These are phyloP conservation scores for Lentinus polychrous DNA, from an alignment of 1,284 basidiomycete species.

Conservation along the genomic window DNA sequence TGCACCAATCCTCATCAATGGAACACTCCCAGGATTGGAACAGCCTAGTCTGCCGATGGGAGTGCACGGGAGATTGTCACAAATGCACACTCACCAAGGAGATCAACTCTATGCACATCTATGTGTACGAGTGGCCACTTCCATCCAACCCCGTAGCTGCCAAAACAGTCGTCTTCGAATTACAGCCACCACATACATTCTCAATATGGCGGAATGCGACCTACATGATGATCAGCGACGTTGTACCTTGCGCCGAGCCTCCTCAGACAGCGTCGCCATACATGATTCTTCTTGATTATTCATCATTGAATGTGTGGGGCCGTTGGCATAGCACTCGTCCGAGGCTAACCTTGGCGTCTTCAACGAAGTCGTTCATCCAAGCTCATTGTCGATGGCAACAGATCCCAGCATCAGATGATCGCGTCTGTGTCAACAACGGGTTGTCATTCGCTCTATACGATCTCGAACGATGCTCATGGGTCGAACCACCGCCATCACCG, in stretches of 20 bases:
- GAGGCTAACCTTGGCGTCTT: background rate
- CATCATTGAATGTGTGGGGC: background rate
- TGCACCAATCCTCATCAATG: background rate
- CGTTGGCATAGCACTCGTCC: background rate
- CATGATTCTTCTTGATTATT: background rate
- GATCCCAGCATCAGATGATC: background rate
- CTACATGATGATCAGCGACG: slow-evolving; percentile 28
- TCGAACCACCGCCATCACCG: background rate
- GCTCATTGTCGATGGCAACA: background rate
- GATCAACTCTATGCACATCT: slow-evolving; percentile 24
- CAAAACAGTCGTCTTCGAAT: slow-evolving; percentile 36
- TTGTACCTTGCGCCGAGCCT: slow-evolving; percentile 27
- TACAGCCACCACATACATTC: slow-evolving; percentile 33
- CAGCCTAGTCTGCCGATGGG: too few species aligned
- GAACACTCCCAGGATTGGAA: background rate
- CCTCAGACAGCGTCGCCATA: slow-evolving; percentile 16
- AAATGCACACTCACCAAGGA: too few species aligned
- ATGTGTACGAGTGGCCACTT: slow-evolving; percentile 44
- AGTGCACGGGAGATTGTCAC: too few species aligned
- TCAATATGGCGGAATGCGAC: slow-evolving; percentile 38
- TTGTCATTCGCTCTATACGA: background rate
- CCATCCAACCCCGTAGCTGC: slow-evolving; percentile 23
- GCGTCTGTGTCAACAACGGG: background rate
- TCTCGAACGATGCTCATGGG: background rate
- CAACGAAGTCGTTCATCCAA: background rate